These are phyloP conservation scores for Didymella exigua DNA, from an alignment of 2,329 filamentous ascomycete genomes.

Conservation along the genomic window DNA sequence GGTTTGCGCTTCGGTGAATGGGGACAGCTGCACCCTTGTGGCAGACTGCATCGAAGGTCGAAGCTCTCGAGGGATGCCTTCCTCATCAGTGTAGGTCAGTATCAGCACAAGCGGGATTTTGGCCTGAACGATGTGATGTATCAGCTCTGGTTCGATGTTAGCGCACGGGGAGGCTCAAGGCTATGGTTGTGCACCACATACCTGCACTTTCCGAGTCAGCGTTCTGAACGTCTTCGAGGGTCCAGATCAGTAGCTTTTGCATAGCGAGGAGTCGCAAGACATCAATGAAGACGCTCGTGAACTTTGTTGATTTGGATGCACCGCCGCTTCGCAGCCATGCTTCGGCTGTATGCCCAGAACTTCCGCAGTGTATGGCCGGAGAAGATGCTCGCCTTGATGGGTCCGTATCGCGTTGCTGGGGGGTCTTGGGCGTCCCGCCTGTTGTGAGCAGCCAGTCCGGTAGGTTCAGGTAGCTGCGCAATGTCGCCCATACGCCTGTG, in stretches of 20 bases:
- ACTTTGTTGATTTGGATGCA: slow-evolving; percentile 64
- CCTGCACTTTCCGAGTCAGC: slow-evolving; percentile 81
- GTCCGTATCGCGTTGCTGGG: slow-evolving; percentile 33
- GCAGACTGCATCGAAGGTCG: slow-evolving; percentile 44
- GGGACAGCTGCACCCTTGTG: slow-evolving; percentile 73
- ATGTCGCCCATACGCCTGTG: slow-evolving; percentile 58
- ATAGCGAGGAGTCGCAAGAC: slow-evolving; percentile 80
- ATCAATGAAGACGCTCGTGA: slow-evolving; percentile 88
- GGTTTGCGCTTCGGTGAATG: slow-evolving; percentile 79
- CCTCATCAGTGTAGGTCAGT: slow-evolving; percentile 63
- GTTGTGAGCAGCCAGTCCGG: slow-evolving; percentile 67
- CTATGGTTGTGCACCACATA: not conserved
- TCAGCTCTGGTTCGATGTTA: slow-evolving; percentile 61
- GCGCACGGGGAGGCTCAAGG: not conserved
- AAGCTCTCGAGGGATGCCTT: slow-evolving; percentile 46
- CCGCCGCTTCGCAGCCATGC: slow-evolving; percentile 55
- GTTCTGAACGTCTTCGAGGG: slow-evolving; percentile 87
- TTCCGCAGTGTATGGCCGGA: slow-evolving; percentile 46
- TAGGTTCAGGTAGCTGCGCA: slow-evolving; percentile 64
- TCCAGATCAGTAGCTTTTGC: slow-evolving; percentile 87
- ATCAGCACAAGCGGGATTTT: slow-evolving; percentile 74
- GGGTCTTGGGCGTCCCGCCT: slow-evolving; percentile 28
- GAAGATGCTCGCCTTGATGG: slow-evolving; percentile 38
- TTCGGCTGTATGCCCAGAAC: slow-evolving; percentile 46
- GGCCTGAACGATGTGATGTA: slow-evolving; percentile 77